These are phyloP conservation scores for Amauroascus niger DNA, from an alignment of 2,329 filamentous ascomycete genomes.

Conservation along the genomic window DNA sequence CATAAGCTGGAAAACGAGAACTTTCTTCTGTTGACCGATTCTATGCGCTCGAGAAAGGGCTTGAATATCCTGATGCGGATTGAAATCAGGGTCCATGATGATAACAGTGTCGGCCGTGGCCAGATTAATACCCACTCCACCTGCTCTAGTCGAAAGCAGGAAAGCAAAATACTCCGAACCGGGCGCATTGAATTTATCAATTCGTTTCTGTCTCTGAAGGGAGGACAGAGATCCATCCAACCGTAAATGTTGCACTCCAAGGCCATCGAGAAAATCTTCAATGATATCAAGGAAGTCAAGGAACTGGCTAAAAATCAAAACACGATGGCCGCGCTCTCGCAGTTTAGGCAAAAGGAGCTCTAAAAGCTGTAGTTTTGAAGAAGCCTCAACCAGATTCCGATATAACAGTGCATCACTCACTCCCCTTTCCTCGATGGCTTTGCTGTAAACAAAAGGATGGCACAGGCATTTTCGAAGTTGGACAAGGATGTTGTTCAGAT, in stretches of 20 bases:
- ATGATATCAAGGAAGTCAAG: constrained; percentile 75
- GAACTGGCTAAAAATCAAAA: constrained; percentile 94
- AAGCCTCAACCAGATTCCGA: constrained; percentile 80
- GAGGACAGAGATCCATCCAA: constrained; percentile 77
- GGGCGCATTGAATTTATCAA: constrained; percentile 85
- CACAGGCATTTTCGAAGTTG: constrained; percentile 90
- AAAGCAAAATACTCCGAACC: constrained; percentile 80
- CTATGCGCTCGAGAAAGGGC: constrained; percentile 88
- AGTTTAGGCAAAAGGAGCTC: constrained; percentile 81
- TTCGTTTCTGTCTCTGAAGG: constrained; percentile 83
- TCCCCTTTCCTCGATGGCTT: constrained; percentile 74
- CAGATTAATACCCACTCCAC: constrained; percentile 94
- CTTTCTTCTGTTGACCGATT: constrained; percentile 92
- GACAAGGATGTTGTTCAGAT: constrained; percentile 87
- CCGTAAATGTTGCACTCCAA: constrained; percentile 64
- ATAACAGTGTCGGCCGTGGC: constrained; percentile 97
- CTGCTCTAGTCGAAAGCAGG: constrained; percentile 83
- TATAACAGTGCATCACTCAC: constrained; percentile 54
- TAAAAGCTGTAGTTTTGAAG: constrained; percentile 75
- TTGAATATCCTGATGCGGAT: constrained; percentile 95
- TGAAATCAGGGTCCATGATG: constrained; percentile 94
- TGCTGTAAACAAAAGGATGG: constrained; percentile 90
- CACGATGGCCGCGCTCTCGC: constrained; percentile 72
- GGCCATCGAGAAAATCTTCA: constrained; percentile 77
- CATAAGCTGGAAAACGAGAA: constrained; percentile 89